Evolutionary conservation across 805 yeast genomes (phyloP), one percentile per base, ranked within the genome.

Genomic region (Kazachstania taianensis): DNA sequence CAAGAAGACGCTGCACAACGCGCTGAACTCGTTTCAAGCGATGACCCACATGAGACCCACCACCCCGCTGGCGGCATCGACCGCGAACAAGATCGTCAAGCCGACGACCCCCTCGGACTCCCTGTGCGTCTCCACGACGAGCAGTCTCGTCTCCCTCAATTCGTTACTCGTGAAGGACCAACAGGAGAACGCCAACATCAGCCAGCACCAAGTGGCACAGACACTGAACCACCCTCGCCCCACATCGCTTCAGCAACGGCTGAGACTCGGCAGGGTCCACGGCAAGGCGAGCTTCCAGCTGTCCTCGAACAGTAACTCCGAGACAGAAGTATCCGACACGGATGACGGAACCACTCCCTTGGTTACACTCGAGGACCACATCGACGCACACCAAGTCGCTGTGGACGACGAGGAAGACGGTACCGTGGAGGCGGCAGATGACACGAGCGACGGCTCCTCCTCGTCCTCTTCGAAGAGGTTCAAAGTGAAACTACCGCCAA

Each of bases 401-500:
- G 25, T 9, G 6, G 43, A 36, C 17, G 41, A 42, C 35, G 47
- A 48, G 10, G 23, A 30, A 16, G 23, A 30, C 17, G 43, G 43
- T 13, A 41, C 42, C 13, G 42, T 41, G 26, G 13, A 23, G 32
- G 43, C 38, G 25, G 42, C 42, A 14, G 36, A 43, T 13, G 41
- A 39, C 26, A 46, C 46, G 20, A 36, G 26, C 29, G 38, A 32
- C 15, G 27, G 31, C 26, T 30, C 30, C 31, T 25, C 38, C 12
- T 24, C 37, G 10, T 16, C 8, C 8, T 22, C 25, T 22, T 22
- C 25, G 8, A 28, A 25, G 26, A 35, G 35, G 8, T 33, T 36
- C 12, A 43, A 40, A 8, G 43, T 54, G 13, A 43, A 43, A 28
- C 31, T 54, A 24, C 59, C 59, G 13, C 52, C 58, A 7, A 40